These are phyloP conservation scores for Xylaria polymorpha DNA, from an alignment of 2,329 filamentous ascomycete genomes.

Conservation along the genomic window DNA sequence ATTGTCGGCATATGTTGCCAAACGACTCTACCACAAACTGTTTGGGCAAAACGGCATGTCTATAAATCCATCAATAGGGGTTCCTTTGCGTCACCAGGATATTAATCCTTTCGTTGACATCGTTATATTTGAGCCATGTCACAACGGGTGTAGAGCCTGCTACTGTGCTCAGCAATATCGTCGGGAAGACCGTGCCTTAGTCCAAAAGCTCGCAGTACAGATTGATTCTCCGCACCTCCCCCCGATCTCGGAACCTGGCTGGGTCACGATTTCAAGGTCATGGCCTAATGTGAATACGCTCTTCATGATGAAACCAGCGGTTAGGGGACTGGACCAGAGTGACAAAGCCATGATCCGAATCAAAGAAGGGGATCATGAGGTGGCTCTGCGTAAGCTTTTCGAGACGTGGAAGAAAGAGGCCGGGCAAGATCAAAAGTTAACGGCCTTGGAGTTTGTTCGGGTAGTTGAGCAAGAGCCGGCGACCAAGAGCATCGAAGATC, in stretches of 20 bases:
- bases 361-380: conserved; percentile 40
- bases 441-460: conserved; percentile 46
- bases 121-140: conserved; percentile 49
- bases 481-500: conserved; percentile 27
- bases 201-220: conserved; percentile 47
- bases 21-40: conserved; percentile 41
- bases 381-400: conserved; percentile 42
- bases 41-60: conserved; percentile 36
- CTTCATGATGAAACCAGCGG: conserved; percentile 46
- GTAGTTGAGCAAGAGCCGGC: conserved; percentile 42
- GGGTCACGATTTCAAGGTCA: conserved; percentile 45
- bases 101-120: conserved; percentile 46
- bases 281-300: conserved; percentile 49
- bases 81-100: conserved; percentile 36
- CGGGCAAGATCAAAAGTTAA: conserved; percentile 39
- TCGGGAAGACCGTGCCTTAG: conserved; percentile 42
- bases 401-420: conserved; percentile 48
- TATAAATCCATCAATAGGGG: background rate
- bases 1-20: conserved; percentile 42
- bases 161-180: conserved; percentile 49
- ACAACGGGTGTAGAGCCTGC: conserved; percentile 46
- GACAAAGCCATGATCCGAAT: conserved; percentile 49
- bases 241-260: conserved; percentile 41
- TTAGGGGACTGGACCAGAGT: conserved; percentile 41
- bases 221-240: conserved; percentile 44